Evolutionary conservation across 805 yeast genomes (phyloP).

Genomic region (Candida xiaguanensis): DNA sequence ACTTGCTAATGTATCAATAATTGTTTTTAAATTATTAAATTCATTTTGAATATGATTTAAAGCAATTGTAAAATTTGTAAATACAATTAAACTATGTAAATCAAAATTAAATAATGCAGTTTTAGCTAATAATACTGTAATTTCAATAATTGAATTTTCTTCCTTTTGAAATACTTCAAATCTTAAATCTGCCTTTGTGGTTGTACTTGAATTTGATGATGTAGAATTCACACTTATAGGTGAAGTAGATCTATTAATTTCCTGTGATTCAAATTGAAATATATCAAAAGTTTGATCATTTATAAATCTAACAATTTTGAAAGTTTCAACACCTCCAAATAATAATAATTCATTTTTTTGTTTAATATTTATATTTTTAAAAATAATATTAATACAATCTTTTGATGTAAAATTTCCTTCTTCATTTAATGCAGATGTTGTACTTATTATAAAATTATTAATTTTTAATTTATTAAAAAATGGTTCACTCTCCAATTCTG

Average conservation of each 20-base stretch:
- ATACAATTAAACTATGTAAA: conserved; percentile 16
- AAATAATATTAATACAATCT: conserved; percentile 20
- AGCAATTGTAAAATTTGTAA: conserved; percentile 24
- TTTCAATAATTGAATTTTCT: conserved; percentile 18
- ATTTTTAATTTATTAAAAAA: conserved; percentile 40
- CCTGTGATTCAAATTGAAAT: conserved; percentile 18
- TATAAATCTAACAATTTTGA: conserved; percentile 22
- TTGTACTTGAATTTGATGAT: background rate
- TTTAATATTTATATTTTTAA: conserved; percentile 32
- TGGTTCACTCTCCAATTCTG: conserved; percentile 12
- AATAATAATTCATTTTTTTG: conserved; percentile 40
- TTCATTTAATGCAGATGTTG: conserved; percentile 43
- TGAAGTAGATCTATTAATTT: conserved; percentile 4
- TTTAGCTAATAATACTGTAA: conserved; percentile 45
- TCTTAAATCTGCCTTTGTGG: conserved; percentile 45
- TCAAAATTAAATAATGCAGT: conserved; percentile 25
- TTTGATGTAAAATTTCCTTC: conserved; percentile 41
- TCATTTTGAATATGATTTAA: conserved; percentile 21
- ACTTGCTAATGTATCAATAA: conserved; percentile 7
- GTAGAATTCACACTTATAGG: conserved; percentile 7
- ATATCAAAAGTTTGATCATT: conserved; percentile 21
- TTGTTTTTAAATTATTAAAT: conserved; percentile 11
- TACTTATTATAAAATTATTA: conserved; percentile 33
- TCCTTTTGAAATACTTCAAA: conserved; percentile 42
- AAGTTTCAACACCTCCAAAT: conserved; percentile 45